phyloP scores from a whole-genome alignment of 225 moss, liverwort and hornwort genomes.

The Takakia lepidozioides region DNA sequence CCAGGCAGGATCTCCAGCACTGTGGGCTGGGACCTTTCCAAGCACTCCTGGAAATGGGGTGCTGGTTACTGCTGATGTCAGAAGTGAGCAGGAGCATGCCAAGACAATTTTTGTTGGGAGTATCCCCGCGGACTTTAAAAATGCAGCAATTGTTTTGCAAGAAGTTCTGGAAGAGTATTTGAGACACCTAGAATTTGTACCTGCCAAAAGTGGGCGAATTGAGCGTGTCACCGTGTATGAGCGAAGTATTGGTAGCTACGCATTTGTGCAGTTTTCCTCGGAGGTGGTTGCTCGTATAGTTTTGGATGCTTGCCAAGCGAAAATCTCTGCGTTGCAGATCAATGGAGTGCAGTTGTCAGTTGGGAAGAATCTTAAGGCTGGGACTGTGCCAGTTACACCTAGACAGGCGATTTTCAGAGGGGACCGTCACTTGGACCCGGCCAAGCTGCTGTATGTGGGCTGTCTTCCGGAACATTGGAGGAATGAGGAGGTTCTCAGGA shows the following conservation, averaged over 20 bases:
- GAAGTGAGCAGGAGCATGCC: slow-evolving; percentile 5
- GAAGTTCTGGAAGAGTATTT: slow-evolving; percentile 3
- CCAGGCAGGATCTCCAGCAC: background rate
- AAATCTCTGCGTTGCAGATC: background rate
- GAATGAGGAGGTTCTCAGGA: background rate
- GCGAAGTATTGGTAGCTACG: slow-evolving; percentile 2
- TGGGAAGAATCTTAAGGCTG: slow-evolving; percentile 3
- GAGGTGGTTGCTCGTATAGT: slow-evolving; percentile 5
- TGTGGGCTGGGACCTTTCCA: background rate
- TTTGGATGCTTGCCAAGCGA: slow-evolving; percentile 7
- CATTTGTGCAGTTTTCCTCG: slow-evolving; percentile 5
- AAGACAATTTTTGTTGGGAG: slow-evolving; percentile 6
- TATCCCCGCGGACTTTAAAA: slow-evolving; percentile 1
- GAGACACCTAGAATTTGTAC: slow-evolving; percentile 2
- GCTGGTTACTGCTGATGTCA: background rate
- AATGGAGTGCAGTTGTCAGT: slow-evolving; percentile 3
- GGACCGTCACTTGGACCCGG: slow-evolving; percentile 5
- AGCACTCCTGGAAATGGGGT: background rate
- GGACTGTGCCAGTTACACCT: background rate
- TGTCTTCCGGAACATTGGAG: slow-evolving; percentile 4
- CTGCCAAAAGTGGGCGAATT: slow-evolving; percentile 1
- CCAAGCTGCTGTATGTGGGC: slow-evolving; percentile 7
- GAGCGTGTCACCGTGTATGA: slow-evolving; percentile 1
- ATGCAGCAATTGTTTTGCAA: background rate
- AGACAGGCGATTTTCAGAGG: slow-evolving; percentile 1